Base-by-base conservation (phyloP, 176 grass and related monocot species). In the Zea luxurians region DNA sequence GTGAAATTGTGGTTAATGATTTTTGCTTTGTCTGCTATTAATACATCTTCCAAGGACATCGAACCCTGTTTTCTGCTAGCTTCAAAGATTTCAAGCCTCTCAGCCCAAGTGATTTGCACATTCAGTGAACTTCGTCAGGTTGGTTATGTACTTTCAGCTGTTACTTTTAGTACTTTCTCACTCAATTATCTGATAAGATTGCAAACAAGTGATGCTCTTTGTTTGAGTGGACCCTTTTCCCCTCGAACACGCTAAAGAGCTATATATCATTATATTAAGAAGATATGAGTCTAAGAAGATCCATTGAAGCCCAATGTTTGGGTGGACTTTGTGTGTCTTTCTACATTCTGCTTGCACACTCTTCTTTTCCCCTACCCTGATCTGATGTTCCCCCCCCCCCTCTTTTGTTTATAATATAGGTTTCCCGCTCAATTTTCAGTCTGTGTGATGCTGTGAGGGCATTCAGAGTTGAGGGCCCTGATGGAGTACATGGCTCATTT, bases 121-220 rank as follows among this genome's bases (percentile, higher is more conserved):
- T 99, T 87, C 75, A 85, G 90, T 40, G 96, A 99, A 75, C 96
- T 99, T 91, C 92, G 96, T 58, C 92, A 95, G 90, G 96, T 98
- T 79, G 61, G 91, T 93, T 77, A 82, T 73, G 46, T 77, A 37
- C 36, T 77, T 71, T 67, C 17, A 79, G 27, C 37, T 66, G 41
- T 82, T 83, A 64, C 3, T 75, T 73, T 66, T 15, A 21, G 43
- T 71, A 52, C 37, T 48, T 78, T 20, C 44, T 71, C 41, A 38
- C 15, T 66, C 2, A 2, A 74, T 83, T 75, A 21, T 75, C 37
- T 15, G 15, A 66, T 46, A 71, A 71, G 12, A 49, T 73, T 34
- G 43, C 40, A 58, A 82, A 61, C 20, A 34, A 46, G 7, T 44
- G 34, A 27, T 74, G 9, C 40, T 75, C 13, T 10, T 84, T 84